Base-by-base conservation (phyloP, 1,284 basidiomycete species). In the Papiliotrema fonsecae region DNA sequence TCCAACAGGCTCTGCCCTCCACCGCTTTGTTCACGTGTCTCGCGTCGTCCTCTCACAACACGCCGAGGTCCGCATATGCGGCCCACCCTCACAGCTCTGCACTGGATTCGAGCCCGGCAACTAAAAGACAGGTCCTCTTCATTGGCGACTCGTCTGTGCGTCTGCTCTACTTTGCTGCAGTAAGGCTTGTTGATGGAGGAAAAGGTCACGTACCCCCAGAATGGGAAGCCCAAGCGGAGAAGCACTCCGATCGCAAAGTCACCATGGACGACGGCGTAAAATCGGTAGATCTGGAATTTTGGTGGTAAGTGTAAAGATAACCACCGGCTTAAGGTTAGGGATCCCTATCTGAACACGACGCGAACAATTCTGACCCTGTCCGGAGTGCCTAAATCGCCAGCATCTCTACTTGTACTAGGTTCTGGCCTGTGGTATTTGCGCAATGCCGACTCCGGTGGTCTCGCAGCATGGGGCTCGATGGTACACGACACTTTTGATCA, bases 341-440 rank as follows among this genome's bases (percentile, higher is more conserved):
- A 74, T 53, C 72, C 72, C 14, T 92, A 82, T 65, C 78, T 92
- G 38, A 93, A 92, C 69, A 73, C 77, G 4, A 81, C 85, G 1
- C 73, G 75, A 45, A 80, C 81, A 16, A 56, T 75, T 21, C 56
- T 69, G 26, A 65, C 77, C 39, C 56, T 76, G 75, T 51, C 56
- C 9, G 58, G 59, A 9, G 53, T 52, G 16, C 56, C 61, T 11
- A 32, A 49, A 7, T 27, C 52, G 22, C 57, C 69, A 14, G 79
- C 85, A 1, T 81, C 84, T 0, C 72, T 94, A 35, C 78, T 91
- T 25, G 84, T 91, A 9, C 68, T 94, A 19, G 89, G 89, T 18
- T 83, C 86, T 11, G 89, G 90, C 0, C 75, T 93, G 31, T 92
- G 89, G 89, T 89, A 87, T 66, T 78, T 93, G 34, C 83, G 86